These are phyloP conservation scores for Paecilomyces variotii DNA, from an alignment of 2,329 filamentous ascomycete genomes.

Conservation along the genomic window DNA sequence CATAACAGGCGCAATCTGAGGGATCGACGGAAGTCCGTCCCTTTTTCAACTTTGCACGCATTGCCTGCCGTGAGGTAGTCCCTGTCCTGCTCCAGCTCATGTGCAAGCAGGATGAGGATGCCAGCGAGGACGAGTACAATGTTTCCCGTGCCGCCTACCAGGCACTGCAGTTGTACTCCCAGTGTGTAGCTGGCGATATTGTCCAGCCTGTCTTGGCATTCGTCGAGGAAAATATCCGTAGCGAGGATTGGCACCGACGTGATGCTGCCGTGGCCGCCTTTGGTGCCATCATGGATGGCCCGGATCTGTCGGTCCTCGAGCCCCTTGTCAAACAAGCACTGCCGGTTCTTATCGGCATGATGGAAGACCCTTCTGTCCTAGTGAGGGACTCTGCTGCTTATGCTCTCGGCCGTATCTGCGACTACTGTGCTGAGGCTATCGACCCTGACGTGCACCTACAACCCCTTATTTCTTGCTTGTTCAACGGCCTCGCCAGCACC, in stretches of 20 bases:
- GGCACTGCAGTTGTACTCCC: slow-evolving; percentile 88
- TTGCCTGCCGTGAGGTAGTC: slow-evolving; percentile 89
- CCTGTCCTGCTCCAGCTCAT: slow-evolving; percentile 82
- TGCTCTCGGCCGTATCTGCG: slow-evolving; percentile 89
- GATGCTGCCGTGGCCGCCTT: slow-evolving; percentile 97
- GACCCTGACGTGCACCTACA: slow-evolving; percentile 77
- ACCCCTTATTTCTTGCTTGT: slow-evolving; percentile 77
- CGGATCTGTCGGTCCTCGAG: slow-evolving; percentile 83
- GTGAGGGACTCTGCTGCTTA: slow-evolving; percentile 96
- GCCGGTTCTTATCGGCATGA: slow-evolving; percentile 85
- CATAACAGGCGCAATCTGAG: slow-evolving; percentile 50
- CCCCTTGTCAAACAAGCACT: slow-evolving; percentile 94
- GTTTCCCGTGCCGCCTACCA: slow-evolving; percentile 91
- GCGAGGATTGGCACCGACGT: slow-evolving; percentile 87
- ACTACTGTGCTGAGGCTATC: slow-evolving; percentile 84
- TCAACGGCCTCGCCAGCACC: slow-evolving; percentile 80
- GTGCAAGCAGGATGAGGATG: slow-evolving; percentile 96
- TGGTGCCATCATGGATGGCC: slow-evolving; percentile 97
- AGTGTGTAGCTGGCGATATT: slow-evolving; percentile 77
- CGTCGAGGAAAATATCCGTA: slow-evolving; percentile 82
- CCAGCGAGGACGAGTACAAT: slow-evolving; percentile 95
- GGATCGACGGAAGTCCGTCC: slow-evolving; percentile 76
- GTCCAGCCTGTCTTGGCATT: slow-evolving; percentile 82
- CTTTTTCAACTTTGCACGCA: slow-evolving; percentile 91
- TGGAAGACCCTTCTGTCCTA: slow-evolving; percentile 77